phyloP scores from a whole-genome alignment of 805 yeast species.

The Spathaspora gorwiae region DNA sequence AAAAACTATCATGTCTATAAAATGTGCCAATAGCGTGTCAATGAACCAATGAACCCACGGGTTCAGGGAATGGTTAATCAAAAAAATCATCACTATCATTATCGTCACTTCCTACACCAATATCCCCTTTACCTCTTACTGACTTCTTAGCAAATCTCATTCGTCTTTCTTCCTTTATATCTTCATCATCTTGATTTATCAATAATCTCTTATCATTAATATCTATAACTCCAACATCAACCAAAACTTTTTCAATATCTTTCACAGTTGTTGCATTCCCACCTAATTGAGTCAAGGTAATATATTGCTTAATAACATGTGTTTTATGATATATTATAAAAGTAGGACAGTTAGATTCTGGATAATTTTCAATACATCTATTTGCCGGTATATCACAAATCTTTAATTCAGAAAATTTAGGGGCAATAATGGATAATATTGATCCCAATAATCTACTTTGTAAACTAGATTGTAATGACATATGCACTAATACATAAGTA shows the following conservation, averaged over 20 bases:
- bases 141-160: constrained; percentile 55
- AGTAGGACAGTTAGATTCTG: constrained; percentile 88
- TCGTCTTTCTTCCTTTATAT: constrained; percentile 48
- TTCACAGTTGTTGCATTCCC: constrained; percentile 68
- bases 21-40: too few species aligned
- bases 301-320: constrained; percentile 72
- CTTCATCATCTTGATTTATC: constrained; percentile 54
- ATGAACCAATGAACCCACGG: too few species aligned
- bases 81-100: constrained; percentile 18
- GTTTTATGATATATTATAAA: constrained; percentile 74
- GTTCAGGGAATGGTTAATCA: constrained; percentile 11
- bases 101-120: constrained; percentile 27
- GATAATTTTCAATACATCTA: constrained; percentile 90
- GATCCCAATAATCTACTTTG: constrained; percentile 71
- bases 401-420: constrained; percentile 73
- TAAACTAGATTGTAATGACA: constrained; percentile 60
- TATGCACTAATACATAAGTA: constrained; percentile 69
- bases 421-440: constrained; percentile 55
- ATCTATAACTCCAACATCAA: constrained; percentile 60
- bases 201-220: constrained; percentile 63
- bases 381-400: constrained; percentile 89
- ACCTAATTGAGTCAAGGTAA: constrained; percentile 77
- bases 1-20: too few species aligned
- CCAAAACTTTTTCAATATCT: constrained; percentile 73
- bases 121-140: constrained; percentile 37